These are phyloP conservation scores for Sclerotinia trifoliorum DNA, from an alignment of 2,329 filamentous ascomycete genomes.

Conservation along the genomic window DNA sequence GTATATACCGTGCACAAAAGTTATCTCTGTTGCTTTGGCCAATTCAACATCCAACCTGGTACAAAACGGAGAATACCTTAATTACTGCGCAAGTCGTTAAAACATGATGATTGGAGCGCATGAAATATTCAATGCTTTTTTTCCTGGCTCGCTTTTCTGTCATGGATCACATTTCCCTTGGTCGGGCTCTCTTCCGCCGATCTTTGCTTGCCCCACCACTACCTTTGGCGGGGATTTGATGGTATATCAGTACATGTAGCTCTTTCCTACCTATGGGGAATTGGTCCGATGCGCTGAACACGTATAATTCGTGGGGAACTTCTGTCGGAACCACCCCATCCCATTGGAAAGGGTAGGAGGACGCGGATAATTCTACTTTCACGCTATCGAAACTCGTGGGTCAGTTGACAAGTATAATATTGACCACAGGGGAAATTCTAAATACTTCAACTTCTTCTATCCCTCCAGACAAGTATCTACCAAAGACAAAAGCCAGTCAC, in stretches of 20 bases:
- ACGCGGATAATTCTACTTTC: slow-evolving; percentile 15
- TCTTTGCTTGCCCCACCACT: slow-evolving; percentile 15
- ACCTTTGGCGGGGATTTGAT: slow-evolving; percentile 13
- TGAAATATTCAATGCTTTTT: slow-evolving; percentile 14
- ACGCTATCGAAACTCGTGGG: slow-evolving; percentile 14
- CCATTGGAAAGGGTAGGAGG: slow-evolving; percentile 16
- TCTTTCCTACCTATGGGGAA: background rate
- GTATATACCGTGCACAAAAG: background rate
- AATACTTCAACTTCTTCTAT: slow-evolving; percentile 6
- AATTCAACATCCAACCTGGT: background rate
- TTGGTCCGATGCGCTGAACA: slow-evolving; percentile 5
- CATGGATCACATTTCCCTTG: slow-evolving; percentile 4
- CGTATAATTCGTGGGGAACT: slow-evolving; percentile 23
- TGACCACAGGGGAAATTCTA: slow-evolving; percentile 7
- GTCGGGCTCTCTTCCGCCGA: slow-evolving; percentile 25
- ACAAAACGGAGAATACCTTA: background rate
- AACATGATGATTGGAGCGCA: slow-evolving; percentile 26
- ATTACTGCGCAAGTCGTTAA: background rate
- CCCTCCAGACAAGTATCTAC: background rate
- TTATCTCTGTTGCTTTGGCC: background rate
- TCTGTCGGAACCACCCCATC: background rate
- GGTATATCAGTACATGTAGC: background rate
- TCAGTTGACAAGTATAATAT: slow-evolving; percentile 20
- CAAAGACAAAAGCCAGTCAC: background rate
- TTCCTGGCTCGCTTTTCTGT: background rate